Evolutionary conservation across 495 filamentous ascomycete genomes (phyloP).

Genomic region (Aspergillus bertholletiae): DNA sequence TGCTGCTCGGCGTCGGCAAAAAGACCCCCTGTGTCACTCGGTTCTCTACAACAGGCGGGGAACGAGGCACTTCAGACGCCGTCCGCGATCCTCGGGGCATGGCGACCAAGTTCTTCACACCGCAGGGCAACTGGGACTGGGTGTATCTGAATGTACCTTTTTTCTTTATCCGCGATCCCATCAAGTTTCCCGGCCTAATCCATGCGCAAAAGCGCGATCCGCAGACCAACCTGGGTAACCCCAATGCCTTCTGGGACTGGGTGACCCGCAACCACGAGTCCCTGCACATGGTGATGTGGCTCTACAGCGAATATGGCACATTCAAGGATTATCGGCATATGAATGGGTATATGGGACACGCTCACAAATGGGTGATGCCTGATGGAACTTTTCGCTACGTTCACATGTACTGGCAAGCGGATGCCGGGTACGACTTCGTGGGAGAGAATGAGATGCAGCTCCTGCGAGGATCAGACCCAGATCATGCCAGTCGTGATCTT

Average conservation of each 20-base stretch:
- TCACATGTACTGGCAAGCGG: too few relatives aligned
- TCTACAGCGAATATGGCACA: not conserved
- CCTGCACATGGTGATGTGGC: not conserved
- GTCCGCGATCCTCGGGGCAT: conserved; percentile 58
- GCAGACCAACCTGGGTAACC: conserved; percentile 40
- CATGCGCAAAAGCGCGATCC: conserved; percentile 50
- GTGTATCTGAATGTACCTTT: conserved; percentile 50
- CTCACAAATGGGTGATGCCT: conserved; percentile 55
- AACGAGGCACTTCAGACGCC: conserved; percentile 56
- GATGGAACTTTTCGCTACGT: too few relatives aligned
- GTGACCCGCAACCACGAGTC: not conserved
- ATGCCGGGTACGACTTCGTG: too few relatives aligned
- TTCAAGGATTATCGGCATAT: conserved; percentile 40
- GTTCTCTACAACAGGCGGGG: conserved; percentile 58
- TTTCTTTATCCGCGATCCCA: conserved; percentile 53
- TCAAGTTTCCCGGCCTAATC: conserved; percentile 54
- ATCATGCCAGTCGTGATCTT: conserved; percentile 24
- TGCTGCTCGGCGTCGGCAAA: conserved; percentile 41
- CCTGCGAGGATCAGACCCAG: too few relatives aligned
- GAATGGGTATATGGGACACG: conserved; percentile 63
- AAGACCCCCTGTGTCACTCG: conserved; percentile 52
- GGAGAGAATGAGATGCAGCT: too few relatives aligned
- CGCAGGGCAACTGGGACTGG: conserved; percentile 68
- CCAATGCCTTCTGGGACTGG: conserved; percentile 31
- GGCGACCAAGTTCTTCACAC: conserved; percentile 66